Evolutionary conservation across 2,329 filamentous ascomycete species (phyloP).

Genomic region (Colletotrichum costaricense): DNA sequence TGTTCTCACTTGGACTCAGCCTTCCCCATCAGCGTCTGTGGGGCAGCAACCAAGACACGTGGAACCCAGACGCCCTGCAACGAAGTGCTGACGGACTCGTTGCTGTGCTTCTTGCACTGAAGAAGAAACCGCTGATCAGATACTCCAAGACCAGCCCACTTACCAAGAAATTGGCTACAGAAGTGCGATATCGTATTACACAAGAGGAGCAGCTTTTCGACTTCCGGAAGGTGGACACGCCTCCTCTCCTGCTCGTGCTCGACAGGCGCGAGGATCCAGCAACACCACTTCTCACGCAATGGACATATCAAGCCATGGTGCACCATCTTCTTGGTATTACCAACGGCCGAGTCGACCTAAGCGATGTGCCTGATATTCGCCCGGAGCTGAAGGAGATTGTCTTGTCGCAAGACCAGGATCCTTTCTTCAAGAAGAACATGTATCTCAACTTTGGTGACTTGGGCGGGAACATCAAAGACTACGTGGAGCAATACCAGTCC

Average conservation of each 20-base stretch:
- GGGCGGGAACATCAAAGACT: slow-evolving; percentile 96
- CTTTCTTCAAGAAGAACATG: slow-evolving; percentile 99
- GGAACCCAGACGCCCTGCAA: slow-evolving; percentile 91
- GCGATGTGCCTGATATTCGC: slow-evolving; percentile 83
- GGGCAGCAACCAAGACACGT: slow-evolving; percentile 84
- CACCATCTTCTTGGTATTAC: slow-evolving; percentile 94
- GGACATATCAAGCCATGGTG: slow-evolving; percentile 99
- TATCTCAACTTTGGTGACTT: slow-evolving; percentile 97
- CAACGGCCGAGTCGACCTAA: slow-evolving; percentile 93
- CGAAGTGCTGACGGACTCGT: slow-evolving; percentile 88
- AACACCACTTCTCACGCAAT: slow-evolving; percentile 93
- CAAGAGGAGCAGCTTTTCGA: slow-evolving; percentile 98
- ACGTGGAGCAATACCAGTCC: slow-evolving; percentile 97
- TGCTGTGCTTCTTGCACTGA: slow-evolving; percentile 86
- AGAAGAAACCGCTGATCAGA: slow-evolving; percentile 95
- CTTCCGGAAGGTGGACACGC: slow-evolving; percentile 93
- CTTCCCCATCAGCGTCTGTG: slow-evolving; percentile 82
- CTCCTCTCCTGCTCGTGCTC: slow-evolving; percentile 89
- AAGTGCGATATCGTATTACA: slow-evolving; percentile 91
- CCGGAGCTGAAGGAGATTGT: slow-evolving; percentile 95
- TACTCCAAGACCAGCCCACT: slow-evolving; percentile 92
- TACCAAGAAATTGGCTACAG: slow-evolving; percentile 91
- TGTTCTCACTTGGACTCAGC: slow-evolving; percentile 83
- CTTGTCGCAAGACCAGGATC: slow-evolving; percentile 94
- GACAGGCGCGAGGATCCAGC: slow-evolving; percentile 95